Evolutionary conservation across 805 yeast genomes (phyloP).

Genomic region (Zygosaccharomyces gambellarensis): DNA sequence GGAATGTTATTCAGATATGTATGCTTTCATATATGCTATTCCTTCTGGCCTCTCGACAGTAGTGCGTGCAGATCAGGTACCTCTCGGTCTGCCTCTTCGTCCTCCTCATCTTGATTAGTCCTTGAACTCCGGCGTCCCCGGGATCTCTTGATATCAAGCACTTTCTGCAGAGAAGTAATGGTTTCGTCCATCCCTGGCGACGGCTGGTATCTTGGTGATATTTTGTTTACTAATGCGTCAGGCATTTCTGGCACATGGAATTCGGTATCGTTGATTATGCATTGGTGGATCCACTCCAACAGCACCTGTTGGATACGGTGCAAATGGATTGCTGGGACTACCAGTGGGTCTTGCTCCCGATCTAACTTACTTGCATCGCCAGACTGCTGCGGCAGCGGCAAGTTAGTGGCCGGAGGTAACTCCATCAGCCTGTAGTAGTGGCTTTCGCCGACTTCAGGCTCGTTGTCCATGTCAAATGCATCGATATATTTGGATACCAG

Average conservation of each 20-base stretch:
- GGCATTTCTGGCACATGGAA: constrained; percentile 31
- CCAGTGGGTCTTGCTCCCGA: constrained; percentile 16
- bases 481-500: constrained; percentile 44
- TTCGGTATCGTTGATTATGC: constrained; percentile 14
- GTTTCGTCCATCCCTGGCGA: constrained; percentile 9
- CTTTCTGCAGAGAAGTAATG: constrained; percentile 9
- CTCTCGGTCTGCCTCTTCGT: constrained; percentile 10
- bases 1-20: background rate
- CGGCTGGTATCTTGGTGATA: constrained; percentile 14
- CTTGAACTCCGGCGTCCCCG: background rate
- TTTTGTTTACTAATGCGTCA: constrained; percentile 17
- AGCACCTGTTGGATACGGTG: constrained; percentile 28
- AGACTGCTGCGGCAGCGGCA: constrained; percentile 21
- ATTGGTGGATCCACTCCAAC: constrained; percentile 26
- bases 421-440: constrained; percentile 16
- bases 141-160: constrained; percentile 19
- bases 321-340: constrained; percentile 32
- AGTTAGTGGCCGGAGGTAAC: constrained; percentile 14
- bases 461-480: constrained; percentile 39
- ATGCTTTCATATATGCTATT: background rate
- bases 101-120: constrained; percentile 7
- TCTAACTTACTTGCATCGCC: background rate
- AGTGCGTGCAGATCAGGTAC: constrained; percentile 24
- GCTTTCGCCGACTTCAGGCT: background rate
- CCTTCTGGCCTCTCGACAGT: constrained; percentile 17